Evolutionary conservation across 345 rosid species (phyloP).

Genomic region (Acer saccharum): DNA sequence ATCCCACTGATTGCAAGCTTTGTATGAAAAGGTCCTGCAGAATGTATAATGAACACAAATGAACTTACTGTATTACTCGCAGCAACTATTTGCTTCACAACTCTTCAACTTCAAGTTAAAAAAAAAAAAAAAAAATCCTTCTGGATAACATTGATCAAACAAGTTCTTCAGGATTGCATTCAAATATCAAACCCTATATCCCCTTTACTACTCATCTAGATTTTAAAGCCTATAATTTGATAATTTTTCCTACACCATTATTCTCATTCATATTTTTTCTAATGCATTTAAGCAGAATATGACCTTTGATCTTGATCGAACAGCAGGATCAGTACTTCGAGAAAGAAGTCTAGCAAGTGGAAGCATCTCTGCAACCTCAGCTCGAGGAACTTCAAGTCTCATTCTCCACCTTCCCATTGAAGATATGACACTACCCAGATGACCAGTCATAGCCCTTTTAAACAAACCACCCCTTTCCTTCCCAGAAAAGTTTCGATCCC

Average conservation of each 20-base stretch:
- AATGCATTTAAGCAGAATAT: constrained; percentile 25
- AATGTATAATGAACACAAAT: constrained; percentile 19
- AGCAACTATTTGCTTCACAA: neutral
- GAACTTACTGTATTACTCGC: neutral
- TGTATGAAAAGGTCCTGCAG: constrained; percentile 90
- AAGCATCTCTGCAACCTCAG: constrained; percentile 99
- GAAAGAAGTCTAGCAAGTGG: constrained; percentile 98
- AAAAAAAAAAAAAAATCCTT: neutral
- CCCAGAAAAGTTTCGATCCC: constrained; percentile 75
- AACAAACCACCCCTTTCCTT: constrained; percentile 78
- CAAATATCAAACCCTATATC: constrained; percentile 7
- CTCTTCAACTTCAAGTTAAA: neutral
- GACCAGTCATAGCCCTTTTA: constrained; percentile 92
- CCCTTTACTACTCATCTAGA: neutral
- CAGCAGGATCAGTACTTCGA: constrained; percentile 97
- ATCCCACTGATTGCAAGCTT: constrained; percentile 81
- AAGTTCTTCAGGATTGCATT: neutral
- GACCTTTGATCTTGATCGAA: constrained; percentile 95
- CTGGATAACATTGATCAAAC: neutral
- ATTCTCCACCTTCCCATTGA: constrained; percentile 99
- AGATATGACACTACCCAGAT: constrained; percentile 92
- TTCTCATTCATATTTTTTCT: constrained; percentile 12
- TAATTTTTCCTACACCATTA: constrained; percentile 1
- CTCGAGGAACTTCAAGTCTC: constrained; percentile 98
- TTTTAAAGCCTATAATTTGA: neutral